Conservation (phyloP, 257 asterid genomes). For the Solanum pimpinellifolium region DNA sequence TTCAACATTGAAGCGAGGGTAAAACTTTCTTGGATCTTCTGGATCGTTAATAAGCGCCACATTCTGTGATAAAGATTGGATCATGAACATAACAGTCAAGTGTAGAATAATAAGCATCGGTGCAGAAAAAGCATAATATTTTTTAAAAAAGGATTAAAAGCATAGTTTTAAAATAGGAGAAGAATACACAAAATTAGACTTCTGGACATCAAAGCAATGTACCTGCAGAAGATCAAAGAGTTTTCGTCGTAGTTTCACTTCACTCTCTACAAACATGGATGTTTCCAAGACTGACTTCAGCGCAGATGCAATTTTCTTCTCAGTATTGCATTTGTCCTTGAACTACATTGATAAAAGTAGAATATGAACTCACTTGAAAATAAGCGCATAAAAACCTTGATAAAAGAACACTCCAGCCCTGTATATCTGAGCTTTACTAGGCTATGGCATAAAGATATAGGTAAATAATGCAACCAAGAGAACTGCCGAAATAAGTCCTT, state of each 20-base stretch:
- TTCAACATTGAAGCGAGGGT: constrained; percentile 93
- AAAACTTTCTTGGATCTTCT: constrained; percentile 65
- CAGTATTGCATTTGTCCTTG: constrained; percentile 85
- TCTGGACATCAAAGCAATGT: neutral
- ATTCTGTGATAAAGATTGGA: constrained; percentile 37
- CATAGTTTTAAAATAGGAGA: neutral
- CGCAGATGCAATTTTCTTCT: constrained; percentile 68
- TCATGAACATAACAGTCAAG: neutral
- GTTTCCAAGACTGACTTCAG: constrained; percentile 55
- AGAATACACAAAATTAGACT: neutral
- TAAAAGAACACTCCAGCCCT: neutral
- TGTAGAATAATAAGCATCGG: neutral
- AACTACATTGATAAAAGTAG: constrained; percentile 38
- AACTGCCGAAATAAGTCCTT: neutral
- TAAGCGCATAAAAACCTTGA: neutral
- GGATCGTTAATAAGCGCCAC: constrained; percentile 79
- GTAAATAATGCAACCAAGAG: neutral
- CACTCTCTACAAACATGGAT: constrained; percentile 55
- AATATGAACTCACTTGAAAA: neutral
- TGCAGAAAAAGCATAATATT: neutral
- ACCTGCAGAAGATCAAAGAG: constrained; percentile 91
- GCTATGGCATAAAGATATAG: neutral
- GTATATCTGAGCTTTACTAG: neutral
- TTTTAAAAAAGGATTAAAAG: neutral
- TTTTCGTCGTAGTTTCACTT: constrained; percentile 47